These are phyloP conservation scores for Pycnococcus provasolii DNA, from an alignment of 139 green algal species.

Conservation along the genomic window DNA sequence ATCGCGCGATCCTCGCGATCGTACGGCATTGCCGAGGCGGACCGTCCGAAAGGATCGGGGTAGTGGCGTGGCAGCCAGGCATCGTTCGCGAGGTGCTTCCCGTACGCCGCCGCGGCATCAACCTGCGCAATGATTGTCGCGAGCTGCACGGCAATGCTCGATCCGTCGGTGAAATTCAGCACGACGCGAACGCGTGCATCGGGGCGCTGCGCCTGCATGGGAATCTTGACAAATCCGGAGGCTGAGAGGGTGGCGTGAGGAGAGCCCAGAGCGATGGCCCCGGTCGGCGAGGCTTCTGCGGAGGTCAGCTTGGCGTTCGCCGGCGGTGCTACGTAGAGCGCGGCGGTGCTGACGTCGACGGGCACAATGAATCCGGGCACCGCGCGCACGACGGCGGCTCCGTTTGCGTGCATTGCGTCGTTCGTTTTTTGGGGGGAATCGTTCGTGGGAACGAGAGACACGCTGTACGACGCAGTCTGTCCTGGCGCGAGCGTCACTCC, in stretches of 20 bases:
- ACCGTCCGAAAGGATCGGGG: slow-evolving; percentile 18
- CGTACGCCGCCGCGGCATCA: not conserved
- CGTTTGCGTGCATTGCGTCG: not conserved
- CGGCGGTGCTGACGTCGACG: not conserved
- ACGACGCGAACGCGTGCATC: not conserved
- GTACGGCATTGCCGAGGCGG: slow-evolving; percentile 17
- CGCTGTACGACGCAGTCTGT: not conserved
- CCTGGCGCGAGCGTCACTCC: not conserved
- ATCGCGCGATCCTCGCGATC: slow-evolving; percentile 6
- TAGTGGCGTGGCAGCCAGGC: not conserved
- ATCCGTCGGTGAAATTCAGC: not conserved
- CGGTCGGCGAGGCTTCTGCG: not conserved
- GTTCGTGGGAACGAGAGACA: not conserved
- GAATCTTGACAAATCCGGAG: not conserved
- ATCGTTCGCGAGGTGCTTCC: not conserved
- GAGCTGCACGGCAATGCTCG: not conserved
- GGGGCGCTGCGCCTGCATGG: not conserved
- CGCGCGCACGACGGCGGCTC: not conserved
- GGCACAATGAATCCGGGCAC: not conserved
- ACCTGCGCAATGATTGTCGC: not conserved
- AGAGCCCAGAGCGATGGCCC: not conserved
- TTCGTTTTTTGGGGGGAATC: not conserved
- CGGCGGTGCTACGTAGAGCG: not conserved
- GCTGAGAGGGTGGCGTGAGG: not conserved
- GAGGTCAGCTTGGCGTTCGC: not conserved